These are phyloP conservation scores for Camelina sativa DNA, from an alignment of 345 rosid species.

Conservation along the genomic window DNA sequence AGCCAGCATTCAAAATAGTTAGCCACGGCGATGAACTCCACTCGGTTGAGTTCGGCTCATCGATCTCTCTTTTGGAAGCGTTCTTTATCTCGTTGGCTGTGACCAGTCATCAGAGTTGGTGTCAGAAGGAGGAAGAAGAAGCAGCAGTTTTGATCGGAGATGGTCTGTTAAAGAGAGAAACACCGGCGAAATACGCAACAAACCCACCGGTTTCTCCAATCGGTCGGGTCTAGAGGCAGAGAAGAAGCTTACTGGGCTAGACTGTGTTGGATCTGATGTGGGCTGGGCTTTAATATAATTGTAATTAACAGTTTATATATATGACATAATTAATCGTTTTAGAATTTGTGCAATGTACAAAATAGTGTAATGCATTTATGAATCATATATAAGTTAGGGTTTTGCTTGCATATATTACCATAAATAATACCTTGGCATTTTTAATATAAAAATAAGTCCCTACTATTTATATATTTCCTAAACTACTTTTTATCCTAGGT, in stretches of 20 bases:
- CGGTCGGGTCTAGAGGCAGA: slow-evolving; percentile 62
- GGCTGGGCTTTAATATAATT: slow-evolving; percentile 25
- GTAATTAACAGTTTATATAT: slow-evolving; percentile 22
- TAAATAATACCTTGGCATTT: not conserved
- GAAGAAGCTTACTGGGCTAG: slow-evolving; percentile 3
- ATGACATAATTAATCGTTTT: slow-evolving; percentile 12
- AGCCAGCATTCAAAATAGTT: slow-evolving; percentile 61
- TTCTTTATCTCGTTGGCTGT: slow-evolving; percentile 67
- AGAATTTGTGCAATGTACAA: slow-evolving; percentile 29
- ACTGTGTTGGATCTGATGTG: not conserved
- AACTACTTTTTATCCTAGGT: not conserved
- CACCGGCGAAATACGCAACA: slow-evolving; percentile 58
- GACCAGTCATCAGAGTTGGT: slow-evolving; percentile 49
- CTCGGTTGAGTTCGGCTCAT: slow-evolving; percentile 65
- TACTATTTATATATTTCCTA: too few species aligned
- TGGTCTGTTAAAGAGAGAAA: slow-evolving; percentile 37
- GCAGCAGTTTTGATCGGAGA: slow-evolving; percentile 36
- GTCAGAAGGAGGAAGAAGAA: slow-evolving; percentile 27
- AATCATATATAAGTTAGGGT: slow-evolving; percentile 6
- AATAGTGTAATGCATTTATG: slow-evolving; percentile 33
- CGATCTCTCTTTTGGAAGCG: slow-evolving; percentile 69
- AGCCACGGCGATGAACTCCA: slow-evolving; percentile 59
- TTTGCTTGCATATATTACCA: not conserved
- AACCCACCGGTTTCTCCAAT: slow-evolving; percentile 84
- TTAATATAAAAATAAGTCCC: too few species aligned